Evolutionary conservation across 192 early-diverging fungal genomes (phyloP), one percentile per base, ranked within the genome.

Genomic region (Umbelopsis sp.): DNA sequence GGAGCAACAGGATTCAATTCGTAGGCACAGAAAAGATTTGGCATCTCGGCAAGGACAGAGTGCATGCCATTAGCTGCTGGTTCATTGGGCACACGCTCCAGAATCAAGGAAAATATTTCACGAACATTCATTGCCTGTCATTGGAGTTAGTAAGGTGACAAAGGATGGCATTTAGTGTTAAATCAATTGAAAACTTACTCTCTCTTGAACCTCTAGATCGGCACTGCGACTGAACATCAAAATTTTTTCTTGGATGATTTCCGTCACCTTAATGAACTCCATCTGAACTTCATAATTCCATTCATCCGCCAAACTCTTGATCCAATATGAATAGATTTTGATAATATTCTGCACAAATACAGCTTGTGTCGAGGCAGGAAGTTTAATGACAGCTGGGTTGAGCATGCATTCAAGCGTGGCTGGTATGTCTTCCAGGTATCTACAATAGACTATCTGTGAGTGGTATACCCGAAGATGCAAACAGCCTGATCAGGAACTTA

Each of bases 1-100:
- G 90, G 85, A 16, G 93, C 93, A 0, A 98, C 94, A 1, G 96
- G 96, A 65, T 95, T 97, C 17, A 98, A 83, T 47, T 95, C 97
- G 59, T 91, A 93, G 10, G 78, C 84, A 68, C 93, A 88, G 75
- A 92, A 96, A 34, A 94, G 68, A 16, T 74, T 74, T 7, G 84
- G 81, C n/a, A 95, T 80, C 8, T 87, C 86, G 45, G 78, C 71
- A 44, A 90, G 80, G 34, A 92, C 62, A 2, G 69, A 62, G 32
- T 81, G 78, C 45, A 45, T 66, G 16, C 32, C 38, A 4, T 79
- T 76, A 34, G 62, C 65, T 1, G 72, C 74, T 3, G 79, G 67
- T 32, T 68, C 70, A 24, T 79, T 70, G 6, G 56, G 56, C 17
- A 70, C 77, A 26, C 77, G 76, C 45, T 84, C 79, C 24, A 83